phyloP scores from a whole-genome alignment of 345 rosid genomes.

The Schrenkiella parvula region DNA sequence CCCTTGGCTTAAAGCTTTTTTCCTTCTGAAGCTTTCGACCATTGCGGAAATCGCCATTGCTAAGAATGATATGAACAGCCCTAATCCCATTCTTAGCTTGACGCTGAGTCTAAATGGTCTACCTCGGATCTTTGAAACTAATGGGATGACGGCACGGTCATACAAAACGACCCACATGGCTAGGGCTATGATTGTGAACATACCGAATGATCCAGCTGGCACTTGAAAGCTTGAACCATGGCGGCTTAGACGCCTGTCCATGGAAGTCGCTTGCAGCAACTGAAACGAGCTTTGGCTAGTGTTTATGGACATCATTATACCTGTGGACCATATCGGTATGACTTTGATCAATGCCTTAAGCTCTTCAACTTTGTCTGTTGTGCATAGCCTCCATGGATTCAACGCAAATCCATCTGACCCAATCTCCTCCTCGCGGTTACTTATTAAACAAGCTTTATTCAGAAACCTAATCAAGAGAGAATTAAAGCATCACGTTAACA shows the following conservation, averaged over 20 bases:
- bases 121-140: conserved; percentile 58
- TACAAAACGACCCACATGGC: conserved; percentile 57
- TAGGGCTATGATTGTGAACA: conserved; percentile 47
- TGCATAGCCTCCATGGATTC: conserved; percentile 74
- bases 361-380: conserved; percentile 77
- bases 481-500: background rate
- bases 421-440: conserved; percentile 46
- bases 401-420: conserved; percentile 55
- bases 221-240: conserved; percentile 49
- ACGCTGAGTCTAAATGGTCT: conserved; percentile 49
- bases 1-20: conserved; percentile 55
- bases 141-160: conserved; percentile 63
- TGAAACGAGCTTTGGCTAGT: conserved; percentile 60
- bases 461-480: conserved; percentile 46
- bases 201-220: conserved; percentile 68
- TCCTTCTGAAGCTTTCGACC: conserved; percentile 54
- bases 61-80: conserved; percentile 48
- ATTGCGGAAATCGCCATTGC: conserved; percentile 65
- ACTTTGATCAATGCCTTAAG: conserved; percentile 62
- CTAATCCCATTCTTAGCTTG: conserved; percentile 71
- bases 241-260: conserved; percentile 55
- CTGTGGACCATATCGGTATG: conserved; percentile 73
- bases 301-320: conserved; percentile 59
- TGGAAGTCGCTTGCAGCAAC: conserved; percentile 61
- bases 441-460: conserved; percentile 64